phyloP scores from a whole-genome alignment of 1,284 basidiomycete genomes.

The Macrocybe sp. region DNA sequence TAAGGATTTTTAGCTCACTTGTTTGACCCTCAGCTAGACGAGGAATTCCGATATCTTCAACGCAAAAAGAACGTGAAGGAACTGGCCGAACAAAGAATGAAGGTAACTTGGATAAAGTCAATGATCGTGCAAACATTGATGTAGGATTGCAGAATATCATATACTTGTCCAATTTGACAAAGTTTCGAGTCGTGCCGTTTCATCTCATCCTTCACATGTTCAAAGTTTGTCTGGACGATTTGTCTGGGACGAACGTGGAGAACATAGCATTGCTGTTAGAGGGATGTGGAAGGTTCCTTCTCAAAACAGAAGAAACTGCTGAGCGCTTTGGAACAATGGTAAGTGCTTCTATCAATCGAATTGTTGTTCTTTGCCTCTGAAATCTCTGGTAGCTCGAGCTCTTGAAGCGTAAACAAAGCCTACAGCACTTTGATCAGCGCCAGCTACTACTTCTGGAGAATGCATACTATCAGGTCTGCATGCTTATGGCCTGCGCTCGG shows the following conservation, averaged over 20 bases:
- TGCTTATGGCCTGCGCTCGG: not conserved
- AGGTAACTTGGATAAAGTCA: conserved; percentile 42
- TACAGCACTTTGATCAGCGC: conserved; percentile 89
- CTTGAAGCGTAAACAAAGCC: conserved; percentile 90
- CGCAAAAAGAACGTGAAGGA: conserved; percentile 91
- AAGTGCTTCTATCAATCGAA: conserved; percentile 13
- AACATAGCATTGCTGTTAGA: conserved; percentile 91
- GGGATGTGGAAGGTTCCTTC: conserved; percentile 89
- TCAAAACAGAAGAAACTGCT: conserved; percentile 84
- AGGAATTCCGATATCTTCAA: conserved; percentile 96
- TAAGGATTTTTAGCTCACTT: not conserved
- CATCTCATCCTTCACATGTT: conserved; percentile 94
- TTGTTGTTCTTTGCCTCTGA: conserved; percentile 10
- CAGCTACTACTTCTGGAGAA: conserved; percentile 92
- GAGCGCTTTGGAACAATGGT: conserved; percentile 84
- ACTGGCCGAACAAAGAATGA: conserved; percentile 78
- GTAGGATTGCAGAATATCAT: conserved; percentile 68
- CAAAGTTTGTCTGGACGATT: conserved; percentile 96
- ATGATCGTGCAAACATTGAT: conserved; percentile 2
- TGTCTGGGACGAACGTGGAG: conserved; percentile 89
- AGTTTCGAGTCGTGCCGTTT: conserved; percentile 90
- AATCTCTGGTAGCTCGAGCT: conserved; percentile 69
- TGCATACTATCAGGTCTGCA: conserved; percentile 89
- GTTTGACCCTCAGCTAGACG: conserved; percentile 67
- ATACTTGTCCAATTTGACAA: conserved; percentile 90